Percentiles rank a stretch among this genome's conserved stretches.
Conservation (phyloP, 331 rosid species). For the Phaseolus coccineus region DNA sequence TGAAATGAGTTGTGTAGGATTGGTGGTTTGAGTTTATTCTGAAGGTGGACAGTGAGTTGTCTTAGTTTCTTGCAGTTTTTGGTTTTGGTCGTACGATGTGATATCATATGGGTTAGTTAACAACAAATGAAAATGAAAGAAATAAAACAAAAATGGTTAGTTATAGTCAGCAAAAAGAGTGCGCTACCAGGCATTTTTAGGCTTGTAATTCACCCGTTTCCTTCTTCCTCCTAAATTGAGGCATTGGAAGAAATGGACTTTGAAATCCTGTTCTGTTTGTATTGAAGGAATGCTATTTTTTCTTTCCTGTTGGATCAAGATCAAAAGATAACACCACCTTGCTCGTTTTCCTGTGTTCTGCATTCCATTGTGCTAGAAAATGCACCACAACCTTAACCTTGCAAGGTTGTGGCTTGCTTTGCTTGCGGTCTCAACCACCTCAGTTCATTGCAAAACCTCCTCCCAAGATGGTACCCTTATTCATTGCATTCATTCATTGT, state of each 20-base stretch:
- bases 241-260: slow-evolving; percentile 26
- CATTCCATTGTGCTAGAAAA: slow-evolving; percentile 40
- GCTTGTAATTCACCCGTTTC: slow-evolving; percentile 27
- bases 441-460: slow-evolving; percentile 53
- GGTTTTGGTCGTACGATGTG: neutral
- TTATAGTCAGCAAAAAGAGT: slow-evolving; percentile 34
- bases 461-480: slow-evolving; percentile 51
- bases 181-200: slow-evolving; percentile 41
- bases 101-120: neutral
- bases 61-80: neutral
- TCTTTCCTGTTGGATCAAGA: slow-evolving; percentile 5
- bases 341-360: neutral
- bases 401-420: slow-evolving; percentile 65
- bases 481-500: neutral
- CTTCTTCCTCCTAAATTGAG: slow-evolving; percentile 51
- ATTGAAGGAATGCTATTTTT: neutral
- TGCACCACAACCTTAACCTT: slow-evolving; percentile 62
- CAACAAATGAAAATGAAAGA: neutral
- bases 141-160: neutral
- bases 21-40: too few species aligned
- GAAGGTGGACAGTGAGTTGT: neutral
- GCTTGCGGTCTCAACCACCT: slow-evolving; percentile 49
- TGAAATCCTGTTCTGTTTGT: neutral
- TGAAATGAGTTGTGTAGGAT: too few species aligned
- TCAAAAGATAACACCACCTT: neutral